These are phyloP conservation scores for Picocystis sp. DNA, from an alignment of 163 green algal genomes.

Conservation along the genomic window DNA sequence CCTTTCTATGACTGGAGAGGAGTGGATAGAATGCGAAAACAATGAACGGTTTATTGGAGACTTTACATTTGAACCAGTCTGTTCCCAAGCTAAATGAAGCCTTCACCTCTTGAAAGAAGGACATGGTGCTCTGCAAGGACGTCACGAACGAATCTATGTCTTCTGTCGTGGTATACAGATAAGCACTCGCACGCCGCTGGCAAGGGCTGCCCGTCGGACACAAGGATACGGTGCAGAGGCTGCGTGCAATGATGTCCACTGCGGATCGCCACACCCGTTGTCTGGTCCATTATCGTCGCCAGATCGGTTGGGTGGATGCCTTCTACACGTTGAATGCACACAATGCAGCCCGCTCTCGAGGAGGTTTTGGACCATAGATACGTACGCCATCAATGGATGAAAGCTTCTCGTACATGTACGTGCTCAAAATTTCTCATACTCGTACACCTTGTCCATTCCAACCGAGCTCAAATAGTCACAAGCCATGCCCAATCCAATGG, in stretches of 20 bases:
- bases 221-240: slow-evolving; percentile 67
- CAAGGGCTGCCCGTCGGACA: slow-evolving; percentile 27
- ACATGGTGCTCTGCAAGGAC: slow-evolving; percentile 61
- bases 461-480: slow-evolving; percentile 49
- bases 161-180: slow-evolving; percentile 83
- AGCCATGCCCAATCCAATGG: slow-evolving; percentile 82
- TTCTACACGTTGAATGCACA: slow-evolving; percentile 82
- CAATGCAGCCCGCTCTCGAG: slow-evolving; percentile 51
- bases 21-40: too few species aligned
- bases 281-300: slow-evolving; percentile 67
- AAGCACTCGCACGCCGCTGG: slow-evolving; percentile 62
- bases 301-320: slow-evolving; percentile 88
- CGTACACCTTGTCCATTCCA: slow-evolving; percentile 29
- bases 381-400: slow-evolving; percentile 37
- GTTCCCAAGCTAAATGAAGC: too few species aligned
- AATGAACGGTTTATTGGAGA: too few species aligned
- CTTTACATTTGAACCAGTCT: too few species aligned
- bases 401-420: slow-evolving; percentile 51
- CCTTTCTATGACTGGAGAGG: too few species aligned
- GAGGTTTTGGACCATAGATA: slow-evolving; percentile 70
- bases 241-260: slow-evolving; percentile 95
- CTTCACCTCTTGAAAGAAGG: slow-evolving; percentile 54
- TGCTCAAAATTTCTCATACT: slow-evolving; percentile 53
- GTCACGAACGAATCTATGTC: slow-evolving; percentile 80
- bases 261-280: slow-evolving; percentile 65